A percentile compares a stretch with the other conserved stretches of the same genome.
Conservation (phyloP, 495 filamentous ascomycete species). For the Barbatosphaeria neglecta region DNA sequence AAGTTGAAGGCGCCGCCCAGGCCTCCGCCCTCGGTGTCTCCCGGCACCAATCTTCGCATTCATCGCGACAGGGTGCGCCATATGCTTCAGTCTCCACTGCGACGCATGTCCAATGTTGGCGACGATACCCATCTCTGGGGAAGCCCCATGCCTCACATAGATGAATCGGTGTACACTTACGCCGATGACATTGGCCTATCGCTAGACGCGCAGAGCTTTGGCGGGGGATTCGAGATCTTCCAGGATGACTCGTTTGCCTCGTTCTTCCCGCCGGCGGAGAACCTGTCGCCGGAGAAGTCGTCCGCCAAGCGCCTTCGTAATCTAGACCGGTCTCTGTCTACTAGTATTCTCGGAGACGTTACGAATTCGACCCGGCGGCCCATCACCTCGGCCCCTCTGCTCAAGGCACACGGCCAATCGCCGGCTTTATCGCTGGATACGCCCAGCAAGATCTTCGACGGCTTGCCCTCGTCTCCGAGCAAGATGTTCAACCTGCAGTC, state of each 20-base stretch:
- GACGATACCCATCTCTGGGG: slow-evolving; percentile 53
- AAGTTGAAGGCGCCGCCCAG: slow-evolving; percentile 74
- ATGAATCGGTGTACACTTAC: slow-evolving; percentile 22
- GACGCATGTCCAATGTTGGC: slow-evolving; percentile 47
- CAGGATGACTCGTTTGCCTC: slow-evolving; percentile 44
- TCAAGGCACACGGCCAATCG: slow-evolving; percentile 29
- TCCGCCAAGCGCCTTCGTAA: slow-evolving; percentile 54
- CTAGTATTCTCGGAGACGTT: slow-evolving; percentile 55
- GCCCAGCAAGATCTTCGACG: slow-evolving; percentile 42
- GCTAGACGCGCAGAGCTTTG: slow-evolving; percentile 31
- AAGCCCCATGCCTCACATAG: slow-evolving; percentile 66
- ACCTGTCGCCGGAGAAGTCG: slow-evolving; percentile 66
- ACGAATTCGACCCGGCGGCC: slow-evolving; percentile 42
- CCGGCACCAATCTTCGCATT: slow-evolving; percentile 86
- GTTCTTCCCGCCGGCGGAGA: slow-evolving; percentile 39
- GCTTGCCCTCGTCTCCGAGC: slow-evolving; percentile 30
- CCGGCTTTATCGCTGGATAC: slow-evolving; percentile 35
- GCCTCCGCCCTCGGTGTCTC: slow-evolving; percentile 79
- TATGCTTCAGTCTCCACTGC: slow-evolving; percentile 79
- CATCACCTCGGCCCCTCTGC: slow-evolving; percentile 29
- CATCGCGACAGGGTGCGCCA: slow-evolving; percentile 79
- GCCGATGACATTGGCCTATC: slow-evolving; percentile 41
- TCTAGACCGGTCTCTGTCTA: slow-evolving; percentile 44
- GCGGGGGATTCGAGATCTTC: slow-evolving; percentile 53
- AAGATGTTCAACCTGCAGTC: slow-evolving; percentile 50